These are phyloP conservation scores for Vitellaria paradoxa DNA, from an alignment of 179 eudicot species.

Conservation along the genomic window DNA sequence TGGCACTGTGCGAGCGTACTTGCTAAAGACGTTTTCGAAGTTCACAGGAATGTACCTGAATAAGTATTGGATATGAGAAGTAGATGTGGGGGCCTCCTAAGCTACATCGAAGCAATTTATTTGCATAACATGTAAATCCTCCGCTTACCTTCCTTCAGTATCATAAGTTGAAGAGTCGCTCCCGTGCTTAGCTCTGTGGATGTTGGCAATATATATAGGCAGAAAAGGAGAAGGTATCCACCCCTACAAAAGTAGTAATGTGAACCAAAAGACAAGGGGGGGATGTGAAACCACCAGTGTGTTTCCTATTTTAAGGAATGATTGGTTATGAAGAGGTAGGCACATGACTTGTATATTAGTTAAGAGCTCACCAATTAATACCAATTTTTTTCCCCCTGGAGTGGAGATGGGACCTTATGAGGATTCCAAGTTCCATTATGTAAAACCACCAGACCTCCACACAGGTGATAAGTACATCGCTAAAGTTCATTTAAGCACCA, in stretches of 20 bases:
- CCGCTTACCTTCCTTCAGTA: slow-evolving; percentile 72
- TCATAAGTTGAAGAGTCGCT: slow-evolving; percentile 88
- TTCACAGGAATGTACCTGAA: slow-evolving; percentile 48
- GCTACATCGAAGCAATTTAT: background rate
- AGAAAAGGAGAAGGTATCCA: slow-evolving; percentile 57
- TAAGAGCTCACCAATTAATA: too few species aligned
- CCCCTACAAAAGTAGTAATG: slow-evolving; percentile 33
- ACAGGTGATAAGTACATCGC: too few species aligned
- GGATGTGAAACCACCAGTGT: background rate
- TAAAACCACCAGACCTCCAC: too few species aligned
- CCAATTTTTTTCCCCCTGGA: too few species aligned
- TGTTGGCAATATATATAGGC: slow-evolving; percentile 77
- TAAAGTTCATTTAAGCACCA: too few species aligned
- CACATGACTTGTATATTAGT: too few species aligned
- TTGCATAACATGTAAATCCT: background rate
- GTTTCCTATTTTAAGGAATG: background rate
- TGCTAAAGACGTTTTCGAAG: slow-evolving; percentile 54
- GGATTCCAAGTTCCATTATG: too few species aligned
- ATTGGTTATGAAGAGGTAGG: background rate
- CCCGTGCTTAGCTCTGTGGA: slow-evolving; percentile 60
- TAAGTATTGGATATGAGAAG: background rate
- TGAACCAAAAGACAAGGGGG: background rate
- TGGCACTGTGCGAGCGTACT: slow-evolving; percentile 53
- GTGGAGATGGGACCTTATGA: too few species aligned
- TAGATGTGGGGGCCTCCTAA: background rate